phyloP scores from a whole-genome alignment of 176 grass and related monocot genomes.

The Thinopyrum elongatum region DNA sequence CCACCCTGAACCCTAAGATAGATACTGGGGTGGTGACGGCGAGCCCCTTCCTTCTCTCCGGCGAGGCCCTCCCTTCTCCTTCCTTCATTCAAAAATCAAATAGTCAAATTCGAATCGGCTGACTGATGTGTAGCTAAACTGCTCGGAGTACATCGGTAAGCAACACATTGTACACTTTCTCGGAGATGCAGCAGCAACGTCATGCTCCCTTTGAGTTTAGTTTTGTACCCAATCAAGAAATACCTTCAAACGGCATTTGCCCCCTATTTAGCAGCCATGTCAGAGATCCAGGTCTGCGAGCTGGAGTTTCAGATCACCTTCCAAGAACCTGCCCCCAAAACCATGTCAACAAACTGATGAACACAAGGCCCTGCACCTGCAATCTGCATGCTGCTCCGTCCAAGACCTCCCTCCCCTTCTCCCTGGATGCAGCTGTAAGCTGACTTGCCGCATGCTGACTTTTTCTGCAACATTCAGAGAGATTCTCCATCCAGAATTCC shows the following conservation, averaged over 20 bases:
- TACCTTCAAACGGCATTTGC: background rate
- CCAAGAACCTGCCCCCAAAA: conserved; percentile 38
- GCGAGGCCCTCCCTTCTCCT: no score
- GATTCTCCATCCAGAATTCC: background rate
- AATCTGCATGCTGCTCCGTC: conserved; percentile 17
- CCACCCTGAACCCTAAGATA: no score
- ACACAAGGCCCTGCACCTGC: conserved; percentile 21
- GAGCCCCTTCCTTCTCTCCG: no score
- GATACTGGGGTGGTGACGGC: no score
- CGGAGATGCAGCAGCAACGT: background rate
- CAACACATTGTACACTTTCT: background rate
- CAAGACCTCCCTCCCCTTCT: background rate
- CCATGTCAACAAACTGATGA: conserved; percentile 34
- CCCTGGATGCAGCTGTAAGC: conserved; percentile 36
- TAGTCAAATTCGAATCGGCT: no score
- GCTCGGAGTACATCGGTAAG: background rate
- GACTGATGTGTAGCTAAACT: no score
- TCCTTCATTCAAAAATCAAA: no score
- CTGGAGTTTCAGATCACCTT: conserved; percentile 33
- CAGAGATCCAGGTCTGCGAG: conserved; percentile 6
- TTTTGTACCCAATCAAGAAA: background rate
- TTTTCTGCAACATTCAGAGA: conserved; percentile 16
- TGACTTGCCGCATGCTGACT: background rate
- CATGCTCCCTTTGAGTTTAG: conserved; percentile 9
- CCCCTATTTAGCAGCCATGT: background rate